Evolutionary conservation across 441 rosid genomes (phyloP).

Genomic region (Bruguiera hainesii): DNA sequence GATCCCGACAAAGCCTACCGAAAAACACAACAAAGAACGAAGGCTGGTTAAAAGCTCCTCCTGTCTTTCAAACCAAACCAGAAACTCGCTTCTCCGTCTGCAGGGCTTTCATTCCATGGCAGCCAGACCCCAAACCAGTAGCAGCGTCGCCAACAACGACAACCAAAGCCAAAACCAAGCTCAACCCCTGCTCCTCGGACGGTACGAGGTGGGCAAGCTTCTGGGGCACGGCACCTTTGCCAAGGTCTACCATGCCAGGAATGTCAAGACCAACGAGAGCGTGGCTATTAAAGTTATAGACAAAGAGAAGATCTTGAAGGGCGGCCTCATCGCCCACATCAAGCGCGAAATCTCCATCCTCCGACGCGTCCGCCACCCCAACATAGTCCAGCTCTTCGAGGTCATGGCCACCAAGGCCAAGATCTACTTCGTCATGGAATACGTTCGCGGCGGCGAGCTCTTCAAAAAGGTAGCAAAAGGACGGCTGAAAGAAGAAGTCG

Average conservation of each 20-base stretch:
- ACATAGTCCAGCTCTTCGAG: constrained; percentile 75
- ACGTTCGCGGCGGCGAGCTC: constrained; percentile 79
- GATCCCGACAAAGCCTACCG: no score
- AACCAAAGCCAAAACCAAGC: background rate
- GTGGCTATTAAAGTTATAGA: constrained; percentile 86
- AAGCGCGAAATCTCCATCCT: constrained; percentile 86
- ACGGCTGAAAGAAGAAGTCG: constrained; percentile 57
- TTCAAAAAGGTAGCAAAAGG: constrained; percentile 79
- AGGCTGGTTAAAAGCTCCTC: no score
- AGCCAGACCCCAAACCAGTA: background rate
- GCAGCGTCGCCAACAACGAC: background rate
- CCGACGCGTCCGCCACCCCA: constrained; percentile 86
- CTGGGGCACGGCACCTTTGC: constrained; percentile 88
- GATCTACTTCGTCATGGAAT: constrained; percentile 94
- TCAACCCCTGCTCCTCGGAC: constrained; percentile 60
- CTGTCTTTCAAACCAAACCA: background rate
- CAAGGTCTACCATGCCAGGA: constrained; percentile 73
- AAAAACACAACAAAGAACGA: no score
- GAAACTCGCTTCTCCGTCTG: background rate
- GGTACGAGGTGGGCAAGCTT: constrained; percentile 79
- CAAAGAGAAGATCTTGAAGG: constrained; percentile 73
- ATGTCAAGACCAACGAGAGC: constrained; percentile 49
- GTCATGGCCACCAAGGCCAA: constrained; percentile 90
- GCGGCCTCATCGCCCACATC: constrained; percentile 69
- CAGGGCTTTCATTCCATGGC: constrained; percentile 17